Evolutionary conservation across 2,329 filamentous ascomycete species (phyloP).

Genomic region (Fusarium tuaranense): DNA sequence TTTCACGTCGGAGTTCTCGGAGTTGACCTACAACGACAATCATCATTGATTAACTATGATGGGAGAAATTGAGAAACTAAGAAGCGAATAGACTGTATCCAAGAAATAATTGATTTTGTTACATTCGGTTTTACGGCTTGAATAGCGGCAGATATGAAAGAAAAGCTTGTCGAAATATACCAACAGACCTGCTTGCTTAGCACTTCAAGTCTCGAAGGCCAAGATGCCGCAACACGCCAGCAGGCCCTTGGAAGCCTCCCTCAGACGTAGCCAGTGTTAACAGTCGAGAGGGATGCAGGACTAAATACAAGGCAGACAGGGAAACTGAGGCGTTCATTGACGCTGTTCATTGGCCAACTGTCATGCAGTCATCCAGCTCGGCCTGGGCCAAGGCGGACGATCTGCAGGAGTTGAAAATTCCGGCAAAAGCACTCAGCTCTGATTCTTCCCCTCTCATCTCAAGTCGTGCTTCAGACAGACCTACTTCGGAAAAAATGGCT

Average conservation of each 20-base stretch:
- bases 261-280: background rate
- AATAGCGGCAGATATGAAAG: background rate
- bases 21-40: background rate
- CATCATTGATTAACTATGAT: background rate
- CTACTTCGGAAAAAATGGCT: background rate
- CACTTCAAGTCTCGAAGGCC: background rate
- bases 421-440: background rate
- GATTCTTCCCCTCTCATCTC: background rate
- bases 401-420: background rate
- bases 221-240: background rate
- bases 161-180: background rate
- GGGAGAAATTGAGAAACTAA: background rate
- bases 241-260: background rate
- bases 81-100: background rate
- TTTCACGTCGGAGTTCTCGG: conserved; percentile 26
- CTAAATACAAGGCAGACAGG: background rate
- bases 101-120: background rate
- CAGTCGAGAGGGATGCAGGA: background rate
- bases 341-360: background rate
- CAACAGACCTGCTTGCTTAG: background rate
- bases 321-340: background rate
- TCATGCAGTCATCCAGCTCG: background rate
- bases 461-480: background rate
- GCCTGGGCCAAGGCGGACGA: background rate
- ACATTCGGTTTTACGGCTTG: background rate